A percentile compares a stretch with the other conserved stretches of the same genome.
These are phyloP conservation scores for Zygosaccharomyces sapae DNA, from an alignment of 1,139 yeast species.

Conservation along the genomic window DNA sequence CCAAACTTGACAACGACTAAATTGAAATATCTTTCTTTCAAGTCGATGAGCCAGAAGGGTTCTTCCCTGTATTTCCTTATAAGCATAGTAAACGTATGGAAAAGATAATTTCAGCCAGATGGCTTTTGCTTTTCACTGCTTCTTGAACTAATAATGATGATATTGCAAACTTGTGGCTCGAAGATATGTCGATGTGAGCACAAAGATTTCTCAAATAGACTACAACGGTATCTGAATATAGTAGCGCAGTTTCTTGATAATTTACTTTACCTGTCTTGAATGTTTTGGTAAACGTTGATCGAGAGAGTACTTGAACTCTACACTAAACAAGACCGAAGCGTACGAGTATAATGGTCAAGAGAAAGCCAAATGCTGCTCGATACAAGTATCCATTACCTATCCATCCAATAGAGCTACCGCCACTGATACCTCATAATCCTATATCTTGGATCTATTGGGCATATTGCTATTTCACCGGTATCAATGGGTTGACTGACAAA, in stretches of 20 bases:
- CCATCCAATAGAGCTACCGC: conserved; percentile 45
- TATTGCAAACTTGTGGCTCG: conserved; percentile 46
- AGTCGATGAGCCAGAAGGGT: no score
- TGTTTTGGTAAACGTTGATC: neutral
- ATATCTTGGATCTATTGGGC: conserved; percentile 52
- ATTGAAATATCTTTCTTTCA: no score
- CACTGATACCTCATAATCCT: conserved; percentile 52
- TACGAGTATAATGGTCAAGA: conserved; percentile 32
- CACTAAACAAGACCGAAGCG: neutral
- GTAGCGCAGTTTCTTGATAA: neutral
- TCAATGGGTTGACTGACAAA: conserved; percentile 14
- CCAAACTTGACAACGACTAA: no score
- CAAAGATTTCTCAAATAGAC: conserved; percentile 83
- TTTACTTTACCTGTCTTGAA: neutral
- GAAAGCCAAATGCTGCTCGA: conserved; percentile 30
- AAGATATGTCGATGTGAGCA: conserved; percentile 65
- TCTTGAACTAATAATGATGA: conserved; percentile 41
- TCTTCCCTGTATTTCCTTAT: neutral
- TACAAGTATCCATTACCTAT: conserved; percentile 41
- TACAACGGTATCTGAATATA: conserved; percentile 97
- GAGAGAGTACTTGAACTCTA: conserved; percentile 1
- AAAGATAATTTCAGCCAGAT: conserved; percentile 1
- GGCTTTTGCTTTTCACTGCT: neutral
- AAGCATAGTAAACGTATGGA: neutral
- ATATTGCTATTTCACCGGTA: conserved; percentile 35